Percentiles rank a stretch among this genome's conserved stretches.
Evolutionary conservation across 228 moss, liverwort and hornwort species (phyloP).

Genomic region (Sphagnum magellanicum): DNA sequence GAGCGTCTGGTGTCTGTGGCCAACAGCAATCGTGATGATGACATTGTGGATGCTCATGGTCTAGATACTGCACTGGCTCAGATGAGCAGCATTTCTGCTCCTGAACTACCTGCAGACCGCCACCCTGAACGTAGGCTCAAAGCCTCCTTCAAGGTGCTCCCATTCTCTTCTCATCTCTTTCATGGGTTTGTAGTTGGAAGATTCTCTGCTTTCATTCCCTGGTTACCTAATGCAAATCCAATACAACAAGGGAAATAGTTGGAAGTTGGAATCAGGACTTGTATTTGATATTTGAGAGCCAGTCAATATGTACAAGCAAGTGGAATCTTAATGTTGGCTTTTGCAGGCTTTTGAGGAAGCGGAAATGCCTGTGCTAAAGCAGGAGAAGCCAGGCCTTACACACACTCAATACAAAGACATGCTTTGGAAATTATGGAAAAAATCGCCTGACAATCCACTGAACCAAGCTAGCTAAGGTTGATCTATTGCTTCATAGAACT

Average conservation of each 20-base stretch:
- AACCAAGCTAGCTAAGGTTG: conserved; percentile 48
- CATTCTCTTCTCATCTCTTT: background rate
- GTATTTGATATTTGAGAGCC: too few relatives aligned
- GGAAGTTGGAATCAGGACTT: background rate
- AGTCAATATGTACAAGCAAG: too few relatives aligned
- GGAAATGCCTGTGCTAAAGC: conserved; percentile 73
- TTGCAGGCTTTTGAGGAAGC: conserved; percentile 87
- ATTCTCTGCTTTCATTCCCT: background rate
- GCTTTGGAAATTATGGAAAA: conserved; percentile 97
- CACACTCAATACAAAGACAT: conserved; percentile 94
- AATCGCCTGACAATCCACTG: conserved; percentile 94
- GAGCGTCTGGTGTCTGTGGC: conserved; percentile 66
- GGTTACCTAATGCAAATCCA: background rate
- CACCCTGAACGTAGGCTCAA: conserved; percentile 93
- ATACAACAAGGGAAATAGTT: background rate
- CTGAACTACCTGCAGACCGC: conserved; percentile 61
- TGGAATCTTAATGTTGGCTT: background rate
- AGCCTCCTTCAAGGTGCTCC: conserved; percentile 76
- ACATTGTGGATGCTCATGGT: conserved; percentile 69
- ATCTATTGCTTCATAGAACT: too few relatives aligned
- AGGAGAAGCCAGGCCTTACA: conserved; percentile 89
- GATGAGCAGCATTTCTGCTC: conserved; percentile 35
- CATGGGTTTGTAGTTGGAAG: background rate
- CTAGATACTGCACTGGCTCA: conserved; percentile 91
- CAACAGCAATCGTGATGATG: conserved; percentile 80